Evolutionary conservation across 805 yeast species (phyloP), one percentile per base, ranked within the genome.

Genomic region (Suhomyces tanzawaensis): DNA sequence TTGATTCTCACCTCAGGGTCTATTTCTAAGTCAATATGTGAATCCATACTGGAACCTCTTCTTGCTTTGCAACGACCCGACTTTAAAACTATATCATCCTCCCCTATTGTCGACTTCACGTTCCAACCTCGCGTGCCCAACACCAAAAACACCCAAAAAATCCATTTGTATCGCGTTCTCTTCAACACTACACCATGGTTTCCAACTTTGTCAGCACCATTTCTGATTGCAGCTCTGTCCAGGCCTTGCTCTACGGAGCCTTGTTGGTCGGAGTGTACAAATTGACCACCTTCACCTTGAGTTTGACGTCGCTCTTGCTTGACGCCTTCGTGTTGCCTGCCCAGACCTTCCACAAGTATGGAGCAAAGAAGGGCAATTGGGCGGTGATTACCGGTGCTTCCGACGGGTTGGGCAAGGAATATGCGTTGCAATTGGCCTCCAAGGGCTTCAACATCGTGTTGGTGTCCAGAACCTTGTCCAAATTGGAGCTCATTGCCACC

Each of bases 321-420:
- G 90, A 85, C 46, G 59, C 82, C 34, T 83, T 79, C 53, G 42
- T 86, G 18, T 66, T 83, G 23, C 88, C 91, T 22, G 65, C 81
- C 6, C 79, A 71, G 34, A 60, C 71, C 53, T 82, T 74, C 53
- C 53, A 59, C 29, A 81, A 78, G 57, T 89, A 89, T 55, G 96
- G 96, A n/a, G 83, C 91, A 19, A 69, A 71, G 43, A 42, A 49
- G 15, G 84, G 83, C 19, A 71, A 76, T 28, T 93, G 96, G 91
- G 96, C 97, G n/a, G 85, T 93, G 22, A 77, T 93, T 13, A 93
- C 99, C 5, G 99, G 99, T 41, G 95, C 97, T 3, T 87, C 97
- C 33, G 98, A 93, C 59, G 99, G 99, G 24, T 84, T 93, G 55
- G 99, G 99, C 41, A 88, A 90, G 58, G 96, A 93, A 60, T 93